Evolutionary conservation across 2,329 filamentous ascomycete genomes (phyloP).

Genomic region (Teratosphaeriaceae sp.): DNA sequence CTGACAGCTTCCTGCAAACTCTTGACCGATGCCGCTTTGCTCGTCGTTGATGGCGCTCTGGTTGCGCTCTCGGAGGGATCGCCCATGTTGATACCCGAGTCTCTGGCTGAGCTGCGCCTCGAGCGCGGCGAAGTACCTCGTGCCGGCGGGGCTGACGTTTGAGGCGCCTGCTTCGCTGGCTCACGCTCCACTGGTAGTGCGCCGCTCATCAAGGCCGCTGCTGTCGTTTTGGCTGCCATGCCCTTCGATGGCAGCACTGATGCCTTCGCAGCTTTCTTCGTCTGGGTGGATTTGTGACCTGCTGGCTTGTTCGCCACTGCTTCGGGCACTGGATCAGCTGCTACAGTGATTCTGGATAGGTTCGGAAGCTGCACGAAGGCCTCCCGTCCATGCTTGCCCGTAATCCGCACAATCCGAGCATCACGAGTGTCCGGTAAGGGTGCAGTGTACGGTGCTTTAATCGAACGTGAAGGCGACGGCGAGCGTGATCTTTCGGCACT

Average conservation of each 20-base stretch:
- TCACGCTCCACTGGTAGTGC: conserved; percentile 10
- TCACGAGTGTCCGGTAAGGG: neutral
- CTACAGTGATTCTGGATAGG: neutral
- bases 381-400: conserved; percentile 18
- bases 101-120: conserved; percentile 6
- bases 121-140: neutral
- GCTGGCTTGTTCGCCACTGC: neutral
- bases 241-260: neutral
- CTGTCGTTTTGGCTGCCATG: neutral
- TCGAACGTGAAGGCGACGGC: too few relatives aligned
- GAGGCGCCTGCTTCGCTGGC: neutral
- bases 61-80: neutral
- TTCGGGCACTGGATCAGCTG: neutral
- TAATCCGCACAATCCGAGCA: conserved; percentile 9
- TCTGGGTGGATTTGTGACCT: neutral
- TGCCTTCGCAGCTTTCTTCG: neutral
- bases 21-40: neutral
- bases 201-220: conserved; percentile 18
- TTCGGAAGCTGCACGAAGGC: conserved; percentile 12
- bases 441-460: neutral
- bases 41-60: neutral
- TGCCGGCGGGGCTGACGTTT: neutral
- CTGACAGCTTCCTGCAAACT: conserved; percentile 5
- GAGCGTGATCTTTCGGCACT: too few relatives aligned
- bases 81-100: conserved; percentile 8